These are phyloP conservation scores for Psilocybe subaeruginosa DNA, from an alignment of 768 basidiomycete genomes.

Conservation along the genomic window DNA sequence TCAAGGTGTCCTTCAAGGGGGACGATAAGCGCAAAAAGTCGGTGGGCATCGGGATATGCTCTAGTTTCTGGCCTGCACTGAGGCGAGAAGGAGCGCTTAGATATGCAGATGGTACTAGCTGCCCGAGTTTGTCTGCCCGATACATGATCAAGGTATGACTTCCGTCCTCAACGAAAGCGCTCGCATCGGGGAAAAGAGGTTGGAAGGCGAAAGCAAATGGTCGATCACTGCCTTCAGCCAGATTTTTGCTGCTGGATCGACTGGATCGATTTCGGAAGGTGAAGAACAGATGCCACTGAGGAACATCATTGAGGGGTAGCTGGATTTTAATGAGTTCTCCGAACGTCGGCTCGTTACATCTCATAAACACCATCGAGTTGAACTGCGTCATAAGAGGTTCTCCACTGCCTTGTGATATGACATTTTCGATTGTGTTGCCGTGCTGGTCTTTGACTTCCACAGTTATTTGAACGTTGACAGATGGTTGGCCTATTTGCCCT, in stretches of 20 bases:
- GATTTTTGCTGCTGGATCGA: conserved; percentile 35
- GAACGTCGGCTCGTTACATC: conserved; percentile 88
- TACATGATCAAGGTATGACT: conserved; percentile 86
- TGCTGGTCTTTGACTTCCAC: conserved; percentile 83
- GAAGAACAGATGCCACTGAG: conserved; percentile 92
- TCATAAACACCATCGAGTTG: conserved; percentile 89
- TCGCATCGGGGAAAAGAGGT: conserved; percentile 77
- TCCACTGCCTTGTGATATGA: conserved; percentile 83
- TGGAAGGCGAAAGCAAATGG: conserved; percentile 94
- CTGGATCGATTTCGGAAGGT: conserved; percentile 81
- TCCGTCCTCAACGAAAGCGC: conserved; percentile 87
- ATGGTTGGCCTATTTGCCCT: conserved; percentile 51
- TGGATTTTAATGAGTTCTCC: conserved; percentile 91
- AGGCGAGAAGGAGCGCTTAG: conserved; percentile 68
- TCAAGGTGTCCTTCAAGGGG: conserved; percentile 75
- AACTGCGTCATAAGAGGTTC: conserved; percentile 82
- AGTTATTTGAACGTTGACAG: conserved; percentile 84
- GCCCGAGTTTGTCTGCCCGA: conserved; percentile 70
- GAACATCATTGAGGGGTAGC: conserved; percentile 66
- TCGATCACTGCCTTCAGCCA: conserved; percentile 54
- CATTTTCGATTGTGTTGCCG: conserved; percentile 69
- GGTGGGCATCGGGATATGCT: conserved; percentile 57
- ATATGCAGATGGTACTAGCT: conserved; percentile 72
- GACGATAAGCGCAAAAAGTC: conserved; percentile 69
- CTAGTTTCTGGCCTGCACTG: conserved; percentile 55